Conservation (phyloP, 257 asterid genomes). For the Solanum gracilifrons region DNA sequence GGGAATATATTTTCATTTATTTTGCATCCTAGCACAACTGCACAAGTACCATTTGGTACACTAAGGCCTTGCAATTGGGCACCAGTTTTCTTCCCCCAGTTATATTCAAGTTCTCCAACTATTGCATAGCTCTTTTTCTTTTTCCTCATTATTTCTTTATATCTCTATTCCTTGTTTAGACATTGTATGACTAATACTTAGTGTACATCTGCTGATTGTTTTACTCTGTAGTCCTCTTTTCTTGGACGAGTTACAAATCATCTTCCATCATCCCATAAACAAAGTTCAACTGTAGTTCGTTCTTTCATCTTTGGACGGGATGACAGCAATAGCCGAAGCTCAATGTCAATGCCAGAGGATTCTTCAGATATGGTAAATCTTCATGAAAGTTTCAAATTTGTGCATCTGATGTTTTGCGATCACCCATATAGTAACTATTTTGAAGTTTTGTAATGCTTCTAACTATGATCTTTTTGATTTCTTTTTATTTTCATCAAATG, state of each 20-base stretch:
- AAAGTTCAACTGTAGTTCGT: conserved; percentile 51
- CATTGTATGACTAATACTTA: not conserved
- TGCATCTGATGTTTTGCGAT: not conserved
- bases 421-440: not conserved
- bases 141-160: not conserved
- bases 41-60: not conserved
- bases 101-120: not conserved
- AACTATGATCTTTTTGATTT: not conserved
- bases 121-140: not conserved
- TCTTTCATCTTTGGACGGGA: conserved; percentile 81
- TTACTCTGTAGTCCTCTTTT: conserved; percentile 69
- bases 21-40: not conserved
- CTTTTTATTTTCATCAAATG: not conserved
- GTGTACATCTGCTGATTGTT: not conserved
- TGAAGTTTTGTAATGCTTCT: not conserved
- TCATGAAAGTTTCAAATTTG: not conserved
- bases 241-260: conserved; percentile 55
- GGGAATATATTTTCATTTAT: not conserved
- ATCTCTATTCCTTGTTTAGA: conserved; percentile 1
- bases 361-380: conserved; percentile 45
- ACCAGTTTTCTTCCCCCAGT: not conserved
- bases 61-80: not conserved
- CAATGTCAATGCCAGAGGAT: conserved; percentile 55
- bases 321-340: conserved; percentile 77
- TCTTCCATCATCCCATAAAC: conserved; percentile 52